Evolutionary conservation across 2,329 filamentous ascomycete genomes (phyloP), one percentile per base, ranked within the genome.

Genomic region (Trichoderma citrinoviride): DNA sequence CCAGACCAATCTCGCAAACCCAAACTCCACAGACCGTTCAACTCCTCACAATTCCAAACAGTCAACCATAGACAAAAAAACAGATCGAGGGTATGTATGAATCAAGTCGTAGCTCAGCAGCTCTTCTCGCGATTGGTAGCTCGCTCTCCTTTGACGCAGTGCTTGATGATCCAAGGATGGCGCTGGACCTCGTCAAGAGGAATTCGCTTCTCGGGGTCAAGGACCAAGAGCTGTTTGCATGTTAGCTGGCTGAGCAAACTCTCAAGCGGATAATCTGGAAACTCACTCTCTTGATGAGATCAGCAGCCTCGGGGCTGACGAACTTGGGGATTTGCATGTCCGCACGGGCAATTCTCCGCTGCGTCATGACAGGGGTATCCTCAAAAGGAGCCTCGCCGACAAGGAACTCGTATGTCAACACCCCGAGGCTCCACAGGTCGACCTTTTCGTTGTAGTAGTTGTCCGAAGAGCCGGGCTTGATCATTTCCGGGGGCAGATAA

Each of bases 401-500:
- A 66, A 99, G 79, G 72, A 99, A 99, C 78, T 99, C 95, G 73
- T 98, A 99, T 2, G 90, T 96, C 78, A 99, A 78, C 23, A 98
- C 95, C 25, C 95, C 95, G 73, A 99, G 81, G 74, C 91, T 95
- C 95, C 95, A 99, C 67, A 98, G 80, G 75, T 99, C 95, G 37
- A 99, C 92, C 81, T 97, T 98, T 75, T 97, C 93, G 66, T 87
- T 91, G 79, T 98, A 98, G 74, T 85, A 96, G 79, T 95, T 96
- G 73, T 95, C 91, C 71, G 88, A 86, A 70, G 85, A 85, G 50
- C 91, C 90, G 4, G 89, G 86, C 77, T 90, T 91, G 77, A 98
- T 86, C 95, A 99, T 99, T 87, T 99, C 95, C 5, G 95, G 95
- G 3, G 95, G 95, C 17, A 99, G 86, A 77, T 99, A 99, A 79